Conservation (phyloP, 2,329 filamentous ascomycete genomes). For the Capronia epimyces region DNA sequence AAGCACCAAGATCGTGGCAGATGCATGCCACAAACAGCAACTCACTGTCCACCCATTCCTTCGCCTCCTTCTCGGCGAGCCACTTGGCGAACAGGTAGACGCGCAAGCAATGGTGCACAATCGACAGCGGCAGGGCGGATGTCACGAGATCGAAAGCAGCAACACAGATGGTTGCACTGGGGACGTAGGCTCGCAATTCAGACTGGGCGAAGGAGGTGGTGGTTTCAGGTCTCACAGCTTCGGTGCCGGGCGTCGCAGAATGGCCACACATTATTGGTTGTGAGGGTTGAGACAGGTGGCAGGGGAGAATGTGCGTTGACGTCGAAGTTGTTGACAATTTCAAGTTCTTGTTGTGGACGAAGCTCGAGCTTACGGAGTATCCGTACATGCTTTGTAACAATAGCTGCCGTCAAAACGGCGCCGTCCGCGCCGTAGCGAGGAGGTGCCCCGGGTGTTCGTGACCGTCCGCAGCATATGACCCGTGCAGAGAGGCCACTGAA, state of each 20-base stretch:
- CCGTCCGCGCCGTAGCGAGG: neutral
- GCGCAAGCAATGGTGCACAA: conserved; percentile 31
- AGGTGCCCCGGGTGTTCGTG: conserved; percentile 8
- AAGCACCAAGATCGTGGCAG: conserved; percentile 36
- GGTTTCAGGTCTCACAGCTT: conserved; percentile 21
- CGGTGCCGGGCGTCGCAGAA: conserved; percentile 47
- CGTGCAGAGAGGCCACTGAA: conserved; percentile 21
- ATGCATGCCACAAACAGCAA: conserved; percentile 33
- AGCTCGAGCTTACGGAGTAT: neutral
- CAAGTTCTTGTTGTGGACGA: neutral
- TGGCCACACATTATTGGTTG: conserved; percentile 74
- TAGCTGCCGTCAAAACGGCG: neutral
- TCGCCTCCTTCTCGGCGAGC: conserved; percentile 22
- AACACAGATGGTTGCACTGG: conserved; percentile 3
- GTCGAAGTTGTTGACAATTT: conserved; percentile 1
- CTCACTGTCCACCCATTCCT: conserved; percentile 18
- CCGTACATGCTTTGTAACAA: neutral
- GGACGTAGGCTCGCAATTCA: conserved; percentile 11
- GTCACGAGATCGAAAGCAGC: conserved; percentile 22
- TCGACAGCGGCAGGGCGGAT: conserved; percentile 24
- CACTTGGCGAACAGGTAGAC: conserved; percentile 29
- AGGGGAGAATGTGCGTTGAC: conserved; percentile 2
- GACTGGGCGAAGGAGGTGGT: conserved; percentile 10
- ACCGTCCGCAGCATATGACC: neutral
- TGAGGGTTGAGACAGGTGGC: neutral